A percentile compares a stretch with the other conserved stretches of the same genome.
Evolutionary conservation across 192 early-diverging fungal species (phyloP).

Genomic region (Mortierella claussenii): DNA sequence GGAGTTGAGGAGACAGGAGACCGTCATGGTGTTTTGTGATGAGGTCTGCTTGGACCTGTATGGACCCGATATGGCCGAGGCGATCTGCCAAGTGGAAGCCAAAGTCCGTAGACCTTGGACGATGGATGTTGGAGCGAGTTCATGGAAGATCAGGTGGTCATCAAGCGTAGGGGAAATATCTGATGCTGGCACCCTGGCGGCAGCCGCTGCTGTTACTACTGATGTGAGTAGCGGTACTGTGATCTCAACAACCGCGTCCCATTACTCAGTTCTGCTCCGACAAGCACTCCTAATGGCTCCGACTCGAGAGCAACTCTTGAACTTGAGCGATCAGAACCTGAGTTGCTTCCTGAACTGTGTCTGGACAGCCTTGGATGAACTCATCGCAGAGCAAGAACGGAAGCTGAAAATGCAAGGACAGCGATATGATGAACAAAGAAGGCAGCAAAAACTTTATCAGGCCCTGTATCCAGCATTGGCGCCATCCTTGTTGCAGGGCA

Average conservation of each 20-base stretch:
- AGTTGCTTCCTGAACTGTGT: conserved; percentile 11
- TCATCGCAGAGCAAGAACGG: conserved; percentile 26
- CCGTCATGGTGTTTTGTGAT: conserved; percentile 49
- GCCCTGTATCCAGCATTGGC: conserved; percentile 24
- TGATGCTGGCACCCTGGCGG: too few relatives aligned
- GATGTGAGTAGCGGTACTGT: too few relatives aligned
- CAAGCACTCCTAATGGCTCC: conserved; percentile 18
- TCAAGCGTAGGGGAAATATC: too few relatives aligned
- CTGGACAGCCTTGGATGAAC: conserved; percentile 27
- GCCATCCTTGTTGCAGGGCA: conserved; percentile 16
- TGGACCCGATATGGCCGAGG: conserved; percentile 7
- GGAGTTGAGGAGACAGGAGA: conserved; percentile 5
- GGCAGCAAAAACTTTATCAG: conserved; percentile 3
- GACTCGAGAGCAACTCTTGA: neutral
- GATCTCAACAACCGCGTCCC: conserved; percentile 2
- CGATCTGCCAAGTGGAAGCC: conserved; percentile 32
- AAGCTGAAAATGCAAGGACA: neutral
- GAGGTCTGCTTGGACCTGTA: conserved; percentile 13
- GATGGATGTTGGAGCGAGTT: conserved; percentile 5
- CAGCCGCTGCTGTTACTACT: neutral
- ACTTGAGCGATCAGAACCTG: conserved; percentile 19
- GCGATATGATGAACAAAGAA: neutral
- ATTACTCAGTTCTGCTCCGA: conserved; percentile 13
- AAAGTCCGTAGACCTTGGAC: conserved; percentile 42
- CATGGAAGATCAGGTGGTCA: too few relatives aligned